Conservation (phyloP, 2,329 filamentous ascomycete species). For the Diaporthe sp. region DNA sequence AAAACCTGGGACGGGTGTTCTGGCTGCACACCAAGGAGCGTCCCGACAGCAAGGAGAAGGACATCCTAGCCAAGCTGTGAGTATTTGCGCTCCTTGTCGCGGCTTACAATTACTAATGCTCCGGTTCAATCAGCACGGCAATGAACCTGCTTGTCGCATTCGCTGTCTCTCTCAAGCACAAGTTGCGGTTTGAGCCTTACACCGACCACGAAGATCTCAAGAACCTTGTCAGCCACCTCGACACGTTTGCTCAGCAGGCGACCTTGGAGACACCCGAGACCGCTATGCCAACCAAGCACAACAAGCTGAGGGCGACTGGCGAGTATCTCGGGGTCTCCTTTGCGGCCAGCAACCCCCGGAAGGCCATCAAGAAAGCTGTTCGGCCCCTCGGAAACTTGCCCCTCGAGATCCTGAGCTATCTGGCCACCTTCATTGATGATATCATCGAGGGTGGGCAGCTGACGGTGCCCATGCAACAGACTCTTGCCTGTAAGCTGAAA, state of each 20-base stretch:
- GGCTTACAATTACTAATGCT: slow-evolving; percentile 22
- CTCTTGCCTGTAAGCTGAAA: slow-evolving; percentile 60
- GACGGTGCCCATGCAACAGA: slow-evolving; percentile 64
- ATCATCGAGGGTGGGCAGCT: slow-evolving; percentile 65
- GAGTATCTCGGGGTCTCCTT: slow-evolving; percentile 78
- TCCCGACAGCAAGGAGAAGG: slow-evolving; percentile 70
- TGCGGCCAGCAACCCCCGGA: slow-evolving; percentile 78
- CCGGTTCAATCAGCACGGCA: slow-evolving; percentile 58
- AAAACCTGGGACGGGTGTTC: slow-evolving; percentile 81
- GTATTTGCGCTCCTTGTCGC: slow-evolving; percentile 21
- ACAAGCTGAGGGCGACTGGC: slow-evolving; percentile 67
- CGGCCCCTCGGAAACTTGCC: slow-evolving; percentile 80
- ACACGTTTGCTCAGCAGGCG: slow-evolving; percentile 72
- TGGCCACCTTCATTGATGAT: slow-evolving; percentile 73
- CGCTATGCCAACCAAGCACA: slow-evolving; percentile 49
- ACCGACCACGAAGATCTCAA: slow-evolving; percentile 77
- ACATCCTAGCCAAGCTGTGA: slow-evolving; percentile 74
- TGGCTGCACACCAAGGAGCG: slow-evolving; percentile 84
- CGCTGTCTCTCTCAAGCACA: slow-evolving; percentile 78
- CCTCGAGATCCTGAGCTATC: slow-evolving; percentile 77
- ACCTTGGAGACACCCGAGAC: slow-evolving; percentile 55
- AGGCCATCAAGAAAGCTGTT: slow-evolving; percentile 75
- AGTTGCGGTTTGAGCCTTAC: slow-evolving; percentile 80
- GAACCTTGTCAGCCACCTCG: slow-evolving; percentile 73
- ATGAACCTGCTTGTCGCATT: slow-evolving; percentile 80